Percentiles rank a stretch among this genome's conserved stretches.
These are phyloP conservation scores for Annulohypoxylon nitens DNA, from an alignment of 495 filamentous ascomycete species.

Conservation along the genomic window DNA sequence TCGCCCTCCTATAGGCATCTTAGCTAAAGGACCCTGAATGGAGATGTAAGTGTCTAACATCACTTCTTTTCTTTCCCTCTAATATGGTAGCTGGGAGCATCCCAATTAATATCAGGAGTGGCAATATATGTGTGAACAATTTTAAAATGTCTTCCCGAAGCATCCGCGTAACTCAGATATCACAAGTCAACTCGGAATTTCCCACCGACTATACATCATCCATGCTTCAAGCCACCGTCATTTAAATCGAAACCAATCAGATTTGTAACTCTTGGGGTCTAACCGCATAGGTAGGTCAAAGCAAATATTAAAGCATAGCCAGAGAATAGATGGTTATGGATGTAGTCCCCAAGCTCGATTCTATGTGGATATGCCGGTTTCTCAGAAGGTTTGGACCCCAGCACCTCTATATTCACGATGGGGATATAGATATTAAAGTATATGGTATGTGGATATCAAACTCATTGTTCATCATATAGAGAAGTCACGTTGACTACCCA, in stretches of 20 bases:
- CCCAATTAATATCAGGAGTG: no score
- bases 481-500: background rate
- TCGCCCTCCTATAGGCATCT: background rate
- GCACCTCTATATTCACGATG: background rate
- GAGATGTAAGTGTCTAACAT: background rate
- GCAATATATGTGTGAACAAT: no score
- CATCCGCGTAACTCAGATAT: background rate
- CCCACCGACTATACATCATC: background rate
- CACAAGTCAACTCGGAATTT: background rate
- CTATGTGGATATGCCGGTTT: background rate
- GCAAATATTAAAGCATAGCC: background rate
- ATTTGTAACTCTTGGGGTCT: background rate
- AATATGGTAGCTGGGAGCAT: no score
- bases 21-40: background rate
- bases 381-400: background rate
- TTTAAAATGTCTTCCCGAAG: background rate
- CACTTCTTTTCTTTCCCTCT: background rate
- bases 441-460: background rate
- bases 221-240: background rate
- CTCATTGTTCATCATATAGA: background rate
- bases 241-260: background rate
- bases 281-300: background rate
- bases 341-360: background rate
- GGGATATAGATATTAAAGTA: background rate
- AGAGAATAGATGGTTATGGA: background rate